These are phyloP conservation scores for Heliocybe sulcata DNA, from an alignment of 1,284 basidiomycete species.

Conservation along the genomic window DNA sequence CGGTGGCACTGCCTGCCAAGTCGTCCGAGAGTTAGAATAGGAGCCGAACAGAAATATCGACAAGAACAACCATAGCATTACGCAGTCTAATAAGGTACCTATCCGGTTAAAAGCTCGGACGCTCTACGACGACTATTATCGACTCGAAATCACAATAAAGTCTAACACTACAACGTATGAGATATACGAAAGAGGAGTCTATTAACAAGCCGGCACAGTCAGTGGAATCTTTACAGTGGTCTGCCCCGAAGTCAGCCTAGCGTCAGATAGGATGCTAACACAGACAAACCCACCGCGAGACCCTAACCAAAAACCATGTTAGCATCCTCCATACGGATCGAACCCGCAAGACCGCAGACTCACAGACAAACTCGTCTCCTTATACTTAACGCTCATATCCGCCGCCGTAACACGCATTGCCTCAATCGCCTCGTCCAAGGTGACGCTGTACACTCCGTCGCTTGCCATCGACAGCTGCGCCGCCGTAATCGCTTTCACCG, in stretches of 20 bases:
- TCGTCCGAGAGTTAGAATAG: too few species aligned
- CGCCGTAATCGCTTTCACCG: slow-evolving; percentile 87
- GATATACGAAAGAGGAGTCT: slow-evolving; percentile 14
- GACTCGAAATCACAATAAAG: too few species aligned
- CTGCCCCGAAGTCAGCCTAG: slow-evolving; percentile 14
- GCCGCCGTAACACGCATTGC: slow-evolving; percentile 90
- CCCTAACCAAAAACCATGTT: slow-evolving; percentile 31
- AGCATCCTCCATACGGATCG: slow-evolving; percentile 3
- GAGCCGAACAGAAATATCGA: too few species aligned
- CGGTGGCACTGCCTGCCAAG: too few species aligned
- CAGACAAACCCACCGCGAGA: slow-evolving; percentile 44
- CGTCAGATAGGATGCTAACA: slow-evolving; percentile 1
- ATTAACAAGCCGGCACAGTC: slow-evolving; percentile 31
- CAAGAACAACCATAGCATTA: too few species aligned
- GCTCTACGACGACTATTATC: too few species aligned
- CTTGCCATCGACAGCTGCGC: slow-evolving; percentile 92
- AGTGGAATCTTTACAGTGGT: slow-evolving; percentile 34
- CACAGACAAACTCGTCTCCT: slow-evolving; percentile 88
- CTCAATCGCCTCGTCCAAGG: slow-evolving; percentile 92
- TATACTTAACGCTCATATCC: slow-evolving; percentile 87
- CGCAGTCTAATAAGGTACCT: too few species aligned
- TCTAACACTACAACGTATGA: too few species aligned
- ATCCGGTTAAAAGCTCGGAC: too few species aligned
- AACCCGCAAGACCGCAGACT: slow-evolving; percentile 16
- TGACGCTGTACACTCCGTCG: slow-evolving; percentile 81